Base-by-base conservation (phyloP, 2,329 filamentous ascomycete species). In the Verticillium klebahnii region DNA sequence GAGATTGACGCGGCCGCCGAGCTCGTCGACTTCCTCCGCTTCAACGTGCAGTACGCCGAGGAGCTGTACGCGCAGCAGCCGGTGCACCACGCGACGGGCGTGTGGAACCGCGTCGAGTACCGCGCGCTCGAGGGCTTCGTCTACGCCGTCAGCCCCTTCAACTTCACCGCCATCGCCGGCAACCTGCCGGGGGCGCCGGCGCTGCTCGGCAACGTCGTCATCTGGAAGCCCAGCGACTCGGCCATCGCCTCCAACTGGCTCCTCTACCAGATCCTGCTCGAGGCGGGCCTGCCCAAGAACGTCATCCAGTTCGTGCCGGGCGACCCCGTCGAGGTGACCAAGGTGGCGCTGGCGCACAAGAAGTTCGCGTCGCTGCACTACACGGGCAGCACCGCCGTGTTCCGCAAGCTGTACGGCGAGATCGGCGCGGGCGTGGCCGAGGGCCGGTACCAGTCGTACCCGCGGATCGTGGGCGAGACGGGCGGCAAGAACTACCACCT, bases 1-100 rank as follows among this genome's bases (percentile, higher is more conserved):
- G 94, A 99, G 83, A 98, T 98, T 66, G 94, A 98, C 76, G 85
- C 93, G 45, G 94, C 94, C 19, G 94, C 94, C 9, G 95, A 99
- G 82, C 79, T 96, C 69, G 89, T 87, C 69, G 94, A 99, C 75
- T 98, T 98, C 78, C 81, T 98, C 73, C 87, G 93, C 72, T 97
- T 97, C 82, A 95, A 95, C 72, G 94, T 97, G 60, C 88, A 93
- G 75, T 97, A 95, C 72, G 94, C 94, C 32, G 89, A 97, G 78
- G 91, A 97, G 73, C 80, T 97, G 61, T 97, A 97, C 74, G 85
- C 86, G 40, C 88, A 92, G 73, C 95, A 99, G 77, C 94, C 94
- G 15, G 84, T 82, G 59, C 92, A 95, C 80, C 88, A 98, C 78
- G 82, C 91, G 2, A 80, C 90, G 1, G 92, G 92, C 45, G 85